Evolutionary conservation across 116 monocot genomes (phyloP), one percentile per base, ranked within the genome.

Genomic region (Thalassia testudinum): DNA sequence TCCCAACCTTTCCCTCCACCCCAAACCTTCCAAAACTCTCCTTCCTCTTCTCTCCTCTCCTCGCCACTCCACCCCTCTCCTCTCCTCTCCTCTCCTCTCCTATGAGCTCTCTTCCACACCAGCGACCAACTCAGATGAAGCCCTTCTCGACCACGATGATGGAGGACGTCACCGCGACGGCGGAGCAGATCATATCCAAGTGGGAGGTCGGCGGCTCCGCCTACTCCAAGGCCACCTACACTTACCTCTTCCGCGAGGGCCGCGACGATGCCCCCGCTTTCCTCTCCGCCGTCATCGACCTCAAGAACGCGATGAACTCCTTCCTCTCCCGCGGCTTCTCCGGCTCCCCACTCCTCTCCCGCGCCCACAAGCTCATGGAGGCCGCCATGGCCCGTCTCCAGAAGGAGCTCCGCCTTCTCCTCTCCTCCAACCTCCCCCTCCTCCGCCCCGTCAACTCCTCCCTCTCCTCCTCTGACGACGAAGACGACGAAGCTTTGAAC

Each of bases 271-370:
- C 63, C 30, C 19, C 24, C 23, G 25, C 15, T 7, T 73, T 70
- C 49, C 58, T 78, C 34, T 28, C 11, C 50, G 61, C 75, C 50
- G 49, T 70, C 20, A 3, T 50, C 22, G 62, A 75, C 16, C 70
- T 75, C 60, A 65, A 69, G 37, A 24, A 52, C 19, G 60, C 66
- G 19, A 70, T 75, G 66, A 55, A 61, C 45, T 70, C 55, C 62
- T 57, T 53, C 62, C 40, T 43, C 49, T 60, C 69, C 26, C 37
- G 28, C 17, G 24, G 26, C 19, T 30, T 40, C 26, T 40, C 28
- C 24, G 18, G 43, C 37, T 17, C 19, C 47, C 11, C 44, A 5
- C 6, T 27, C 26, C 4, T 14, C 57, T 12, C 16, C 12, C 22
- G 27, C 54, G 37, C n/a, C 18, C 56, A 24, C 18, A 37, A 6